phyloP scores from a whole-genome alignment of 345 rosid genomes.

The Carallia brachiata region DNA sequence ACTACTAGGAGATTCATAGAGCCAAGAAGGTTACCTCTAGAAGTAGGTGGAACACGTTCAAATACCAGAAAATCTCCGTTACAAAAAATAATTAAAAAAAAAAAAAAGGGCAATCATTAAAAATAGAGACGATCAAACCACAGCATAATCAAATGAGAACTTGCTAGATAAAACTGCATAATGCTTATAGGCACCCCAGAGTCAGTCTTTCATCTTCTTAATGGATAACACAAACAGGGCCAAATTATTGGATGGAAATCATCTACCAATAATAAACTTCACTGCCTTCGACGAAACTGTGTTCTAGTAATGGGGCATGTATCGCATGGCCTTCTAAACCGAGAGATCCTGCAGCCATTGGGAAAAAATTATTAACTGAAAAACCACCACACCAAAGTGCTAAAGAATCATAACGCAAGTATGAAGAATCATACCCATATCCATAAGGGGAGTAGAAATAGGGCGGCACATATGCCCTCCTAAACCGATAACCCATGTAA shows the following conservation, averaged over 20 bases:
- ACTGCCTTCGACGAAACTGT: background rate
- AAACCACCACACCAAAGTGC: background rate
- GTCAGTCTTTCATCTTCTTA: no score
- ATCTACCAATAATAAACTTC: background rate
- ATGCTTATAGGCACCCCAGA: no score
- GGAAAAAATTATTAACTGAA: background rate
- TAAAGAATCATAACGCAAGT: background rate
- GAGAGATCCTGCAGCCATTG: slow-evolving; percentile 65
- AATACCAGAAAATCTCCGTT: no score
- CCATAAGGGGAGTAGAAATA: slow-evolving; percentile 28
- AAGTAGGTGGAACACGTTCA: no score
- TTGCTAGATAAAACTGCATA: no score
- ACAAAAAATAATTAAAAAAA: no score
- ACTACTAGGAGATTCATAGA: no score
- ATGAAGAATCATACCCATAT: slow-evolving; percentile 58
- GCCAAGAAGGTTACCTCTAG: no score
- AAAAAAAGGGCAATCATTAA: no score
- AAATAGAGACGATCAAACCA: no score
- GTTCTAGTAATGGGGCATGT: slow-evolving; percentile 83
- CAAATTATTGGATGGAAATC: background rate
- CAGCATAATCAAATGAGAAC: no score
- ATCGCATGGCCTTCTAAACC: slow-evolving; percentile 88
- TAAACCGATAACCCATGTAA: slow-evolving; percentile 58
- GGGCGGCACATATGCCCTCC: slow-evolving; percentile 75
- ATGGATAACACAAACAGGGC: background rate